Conservation (phyloP, 2,329 filamentous ascomycete species). For the Venturia asperata region DNA sequence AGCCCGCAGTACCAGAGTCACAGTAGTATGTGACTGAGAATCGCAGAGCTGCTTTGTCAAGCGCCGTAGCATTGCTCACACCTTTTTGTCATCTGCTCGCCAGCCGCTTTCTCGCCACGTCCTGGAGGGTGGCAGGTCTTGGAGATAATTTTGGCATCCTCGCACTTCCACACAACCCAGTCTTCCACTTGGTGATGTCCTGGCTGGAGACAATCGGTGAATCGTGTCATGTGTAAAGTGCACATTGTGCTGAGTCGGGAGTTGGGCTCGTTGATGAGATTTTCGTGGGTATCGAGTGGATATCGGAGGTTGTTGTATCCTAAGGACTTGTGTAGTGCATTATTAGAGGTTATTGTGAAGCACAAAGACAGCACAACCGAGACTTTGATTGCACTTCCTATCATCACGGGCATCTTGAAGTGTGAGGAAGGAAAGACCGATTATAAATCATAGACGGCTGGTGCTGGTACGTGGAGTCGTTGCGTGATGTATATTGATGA, state of each 20-base stretch:
- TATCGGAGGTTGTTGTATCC: not conserved
- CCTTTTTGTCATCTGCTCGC: not conserved
- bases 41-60: not conserved
- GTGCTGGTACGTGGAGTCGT: not conserved
- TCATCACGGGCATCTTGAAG: not conserved
- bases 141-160: not conserved
- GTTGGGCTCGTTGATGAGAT: not conserved
- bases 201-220: not conserved
- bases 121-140: not conserved
- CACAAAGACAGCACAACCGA: not conserved
- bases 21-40: not conserved
- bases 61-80: not conserved
- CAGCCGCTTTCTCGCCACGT: constrained; percentile 1
- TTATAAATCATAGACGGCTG: not conserved
- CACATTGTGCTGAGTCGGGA: not conserved
- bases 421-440: not conserved
- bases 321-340: not conserved
- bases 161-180: not conserved
- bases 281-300: not conserved
- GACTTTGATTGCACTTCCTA: not conserved
- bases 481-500: no score
- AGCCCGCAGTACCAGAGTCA: not conserved
- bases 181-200: constrained; percentile 9
- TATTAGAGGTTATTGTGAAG: not conserved
- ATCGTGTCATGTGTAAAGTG: not conserved